Percentiles rank a stretch among this genome's conserved stretches.
phyloP scores from a whole-genome alignment of 2,329 filamentous ascomycete genomes.

The Nectriaceae sp. region DNA sequence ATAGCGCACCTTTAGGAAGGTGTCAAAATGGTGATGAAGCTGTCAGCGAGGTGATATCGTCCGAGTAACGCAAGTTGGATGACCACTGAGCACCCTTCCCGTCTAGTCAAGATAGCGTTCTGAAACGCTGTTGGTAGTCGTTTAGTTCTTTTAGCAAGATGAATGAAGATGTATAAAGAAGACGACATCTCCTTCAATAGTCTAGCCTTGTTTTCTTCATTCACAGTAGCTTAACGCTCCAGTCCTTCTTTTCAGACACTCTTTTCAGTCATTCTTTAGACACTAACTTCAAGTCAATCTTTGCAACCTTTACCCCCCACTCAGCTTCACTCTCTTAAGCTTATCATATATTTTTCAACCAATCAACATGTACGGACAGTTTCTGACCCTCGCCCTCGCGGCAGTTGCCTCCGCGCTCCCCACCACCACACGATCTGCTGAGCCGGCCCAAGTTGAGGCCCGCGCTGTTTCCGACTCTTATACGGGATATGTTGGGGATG shows the following conservation, averaged over 20 bases:
- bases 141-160: not conserved
- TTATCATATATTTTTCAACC: not conserved
- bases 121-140: not conserved
- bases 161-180: not conserved
- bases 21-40: not conserved
- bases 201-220: not conserved
- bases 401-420: constrained; percentile 6
- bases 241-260: not conserved
- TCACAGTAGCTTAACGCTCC: not conserved
- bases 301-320: not conserved
- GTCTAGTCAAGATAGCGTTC: not conserved
- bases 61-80: not conserved
- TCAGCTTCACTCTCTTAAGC: not conserved
- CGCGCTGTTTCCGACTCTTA: constrained; percentile 15
- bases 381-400: constrained; percentile 8
- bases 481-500: constrained; percentile 22
- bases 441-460: no score
- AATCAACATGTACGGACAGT: constrained; percentile 11
- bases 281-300: not conserved
- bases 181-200: not conserved
- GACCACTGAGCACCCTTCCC: not conserved
- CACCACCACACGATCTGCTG: not conserved
- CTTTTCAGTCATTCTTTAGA: not conserved
- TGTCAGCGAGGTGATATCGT: not conserved
- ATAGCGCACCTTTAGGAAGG: not conserved